Percentiles rank a stretch among this genome's conserved stretches.
Evolutionary conservation across 2,329 filamentous ascomycete genomes (phyloP).

Genomic region (Lasiodiplodia sp.): DNA sequence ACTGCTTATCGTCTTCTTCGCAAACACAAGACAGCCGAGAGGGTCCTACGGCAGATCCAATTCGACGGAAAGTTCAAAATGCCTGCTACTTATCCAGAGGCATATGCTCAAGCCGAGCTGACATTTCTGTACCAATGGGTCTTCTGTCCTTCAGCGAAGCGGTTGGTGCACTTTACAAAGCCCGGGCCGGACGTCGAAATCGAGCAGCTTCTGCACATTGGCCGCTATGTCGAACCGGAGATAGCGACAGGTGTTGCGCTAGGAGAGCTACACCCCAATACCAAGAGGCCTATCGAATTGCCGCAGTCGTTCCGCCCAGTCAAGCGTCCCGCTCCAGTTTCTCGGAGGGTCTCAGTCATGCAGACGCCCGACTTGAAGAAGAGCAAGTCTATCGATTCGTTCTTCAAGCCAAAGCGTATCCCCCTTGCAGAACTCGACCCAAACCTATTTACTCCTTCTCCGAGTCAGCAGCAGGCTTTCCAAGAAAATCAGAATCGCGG

Average conservation of each 20-base stretch:
- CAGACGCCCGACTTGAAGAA: slow-evolving; percentile 63
- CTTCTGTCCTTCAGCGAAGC: slow-evolving; percentile 77
- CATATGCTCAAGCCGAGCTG: slow-evolving; percentile 85
- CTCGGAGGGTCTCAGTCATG: slow-evolving; percentile 31
- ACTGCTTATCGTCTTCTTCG: slow-evolving; percentile 90
- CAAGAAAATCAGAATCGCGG: slow-evolving; percentile 58
- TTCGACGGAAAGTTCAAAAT: slow-evolving; percentile 88
- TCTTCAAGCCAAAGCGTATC: slow-evolving; percentile 69
- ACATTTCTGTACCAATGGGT: slow-evolving; percentile 96
- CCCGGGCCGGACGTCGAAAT: slow-evolving; percentile 68
- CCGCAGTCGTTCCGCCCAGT: slow-evolving; percentile 37
- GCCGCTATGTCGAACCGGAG: slow-evolving; percentile 71
- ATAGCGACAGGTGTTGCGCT: slow-evolving; percentile 76
- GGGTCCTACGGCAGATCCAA: slow-evolving; percentile 79
- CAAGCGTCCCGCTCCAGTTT: slow-evolving; percentile 49
- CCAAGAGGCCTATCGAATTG: slow-evolving; percentile 69
- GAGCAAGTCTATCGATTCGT: slow-evolving; percentile 67
- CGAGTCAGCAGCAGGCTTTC: slow-evolving; percentile 67
- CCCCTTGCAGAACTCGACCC: slow-evolving; percentile 73
- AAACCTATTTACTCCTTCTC: slow-evolving; percentile 71
- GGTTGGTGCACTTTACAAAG: slow-evolving; percentile 77
- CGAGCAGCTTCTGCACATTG: slow-evolving; percentile 82
- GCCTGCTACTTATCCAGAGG: slow-evolving; percentile 79
- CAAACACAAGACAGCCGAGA: slow-evolving; percentile 87
- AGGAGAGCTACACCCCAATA: slow-evolving; percentile 89